Base-by-base conservation (phyloP, 1,139 yeast species). In the Yarrowia galli region DNA sequence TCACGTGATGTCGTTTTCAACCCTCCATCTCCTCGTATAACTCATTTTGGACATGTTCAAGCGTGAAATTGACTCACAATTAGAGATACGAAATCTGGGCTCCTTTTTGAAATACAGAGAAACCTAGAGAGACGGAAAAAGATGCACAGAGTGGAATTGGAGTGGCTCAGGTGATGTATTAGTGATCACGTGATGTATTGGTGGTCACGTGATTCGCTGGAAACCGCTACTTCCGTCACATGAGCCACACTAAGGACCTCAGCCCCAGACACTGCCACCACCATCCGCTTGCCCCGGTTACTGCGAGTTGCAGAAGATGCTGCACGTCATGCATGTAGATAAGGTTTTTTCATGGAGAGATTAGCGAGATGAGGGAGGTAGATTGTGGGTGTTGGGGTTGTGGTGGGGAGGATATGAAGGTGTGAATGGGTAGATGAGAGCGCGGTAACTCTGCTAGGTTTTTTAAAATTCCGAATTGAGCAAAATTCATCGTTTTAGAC, bases 211-310 rank as follows among this genome's bases (percentile, higher is more conserved):
- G 43, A 40, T 16, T 1, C 23, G 7, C 12, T 3, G 43, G 18
- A 16, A n/a, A 7, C 18, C n/a, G 7, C 10, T 20, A 18, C 10
- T 8, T 22, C 51, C 22, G 51, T 25, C 28, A 46, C n/a, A 16
- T 13, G 25, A 43, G 12, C 23, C 25, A 13, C 22, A 10, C 9
- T 10, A 12, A 6, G 16, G n/a, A 5, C 22, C 54, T 49, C 38
- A 49, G 56, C 56, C 54, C 38, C 56, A 49, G 38, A 32, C 56
- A 49, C 56, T 32, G 56, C 56, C 56, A 9, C 40, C n/a, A n/a
- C n/a, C n/a, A n/a, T n/a, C 38, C 56, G 56, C 56, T 32, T 49
- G 40, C 40, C 56, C 40, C n/a, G 10, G 56, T 35, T 32, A 49
- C 40, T 49, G 56, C 56, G 18, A 18, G 40, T 20, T 20, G 40